Conservation (phyloP, 1,139 yeast species). For the Kluyveromyces sp. region DNA sequence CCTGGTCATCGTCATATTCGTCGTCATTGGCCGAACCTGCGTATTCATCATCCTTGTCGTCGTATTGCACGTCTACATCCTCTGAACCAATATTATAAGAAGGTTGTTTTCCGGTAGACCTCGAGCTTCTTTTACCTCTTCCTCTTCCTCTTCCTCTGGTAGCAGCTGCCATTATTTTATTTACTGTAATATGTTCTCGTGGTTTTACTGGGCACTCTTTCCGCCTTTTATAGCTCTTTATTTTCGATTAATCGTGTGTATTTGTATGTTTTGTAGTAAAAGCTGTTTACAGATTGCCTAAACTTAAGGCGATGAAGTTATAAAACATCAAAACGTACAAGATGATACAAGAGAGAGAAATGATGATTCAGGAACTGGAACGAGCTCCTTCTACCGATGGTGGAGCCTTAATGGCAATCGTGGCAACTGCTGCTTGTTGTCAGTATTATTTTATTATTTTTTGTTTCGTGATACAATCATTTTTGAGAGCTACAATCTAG, state of each 20-base stretch:
- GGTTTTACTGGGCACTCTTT: too few relatives aligned
- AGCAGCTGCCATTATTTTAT: too few relatives aligned
- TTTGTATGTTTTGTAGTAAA: not conserved
- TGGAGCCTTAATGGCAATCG: too few relatives aligned
- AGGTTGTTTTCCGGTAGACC: slow-evolving; percentile 19
- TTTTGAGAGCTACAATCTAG: too few relatives aligned
- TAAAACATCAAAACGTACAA: not conserved
- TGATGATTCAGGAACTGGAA: not conserved
- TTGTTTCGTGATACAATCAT: too few relatives aligned
- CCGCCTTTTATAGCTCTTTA: not conserved
- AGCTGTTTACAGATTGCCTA: too few relatives aligned
- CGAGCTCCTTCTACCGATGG: too few relatives aligned
- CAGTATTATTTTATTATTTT: too few relatives aligned
- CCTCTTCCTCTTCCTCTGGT: not conserved
- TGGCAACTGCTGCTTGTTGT: too few relatives aligned
- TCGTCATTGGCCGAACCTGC: slow-evolving; percentile 23
- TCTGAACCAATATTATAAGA: slow-evolving; percentile 23
- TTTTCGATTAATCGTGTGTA: not conserved
- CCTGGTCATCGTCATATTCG: slow-evolving; percentile 15
- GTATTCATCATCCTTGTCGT: slow-evolving; percentile 21
- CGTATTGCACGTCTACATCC: slow-evolving; percentile 23
- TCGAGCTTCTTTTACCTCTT: slow-evolving; percentile 1
- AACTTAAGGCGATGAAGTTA: not conserved
- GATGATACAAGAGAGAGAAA: not conserved
- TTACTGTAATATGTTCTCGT: too few relatives aligned